Evolutionary conservation across 495 filamentous ascomycete genomes (phyloP).

Genomic region (Letharia columbiana): DNA sequence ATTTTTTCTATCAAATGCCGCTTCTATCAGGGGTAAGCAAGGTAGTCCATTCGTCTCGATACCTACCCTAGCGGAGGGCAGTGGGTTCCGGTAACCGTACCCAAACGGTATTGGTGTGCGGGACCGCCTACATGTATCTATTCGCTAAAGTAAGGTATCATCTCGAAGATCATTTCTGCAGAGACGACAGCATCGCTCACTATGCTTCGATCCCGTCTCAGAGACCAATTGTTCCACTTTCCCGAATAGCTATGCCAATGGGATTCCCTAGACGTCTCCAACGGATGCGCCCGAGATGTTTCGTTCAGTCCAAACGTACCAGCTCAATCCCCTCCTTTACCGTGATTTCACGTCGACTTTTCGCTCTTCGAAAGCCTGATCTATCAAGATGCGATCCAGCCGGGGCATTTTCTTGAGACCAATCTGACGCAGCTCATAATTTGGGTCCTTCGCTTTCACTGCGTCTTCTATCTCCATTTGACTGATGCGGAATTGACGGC

Average conservation of each 20-base stretch:
- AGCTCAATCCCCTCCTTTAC: neutral
- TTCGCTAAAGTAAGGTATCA: too few species aligned
- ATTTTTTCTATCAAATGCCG: neutral
- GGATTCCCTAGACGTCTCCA: neutral
- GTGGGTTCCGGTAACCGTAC: too few species aligned
- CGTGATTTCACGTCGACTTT: neutral
- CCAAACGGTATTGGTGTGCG: too few species aligned
- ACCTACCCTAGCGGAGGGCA: neutral
- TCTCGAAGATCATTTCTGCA: neutral
- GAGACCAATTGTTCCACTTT: neutral
- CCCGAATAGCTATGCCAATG: neutral
- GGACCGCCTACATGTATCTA: too few species aligned
- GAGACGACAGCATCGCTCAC: neutral
- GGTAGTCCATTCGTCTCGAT: neutral
- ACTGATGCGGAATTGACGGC: constrained; percentile 1
- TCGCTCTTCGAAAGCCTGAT: neutral
- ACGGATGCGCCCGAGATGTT: neutral
- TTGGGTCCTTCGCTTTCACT: neutral
- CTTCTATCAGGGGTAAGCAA: neutral
- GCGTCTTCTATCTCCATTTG: neutral
- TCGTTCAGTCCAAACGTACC: neutral
- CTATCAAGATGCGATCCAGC: constrained; percentile 2
- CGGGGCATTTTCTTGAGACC: neutral
- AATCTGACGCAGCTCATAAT: constrained; percentile 1
- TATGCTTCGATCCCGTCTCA: neutral